phyloP scores from a whole-genome alignment of 2,329 filamentous ascomycete genomes.

The Calonectria montana region DNA sequence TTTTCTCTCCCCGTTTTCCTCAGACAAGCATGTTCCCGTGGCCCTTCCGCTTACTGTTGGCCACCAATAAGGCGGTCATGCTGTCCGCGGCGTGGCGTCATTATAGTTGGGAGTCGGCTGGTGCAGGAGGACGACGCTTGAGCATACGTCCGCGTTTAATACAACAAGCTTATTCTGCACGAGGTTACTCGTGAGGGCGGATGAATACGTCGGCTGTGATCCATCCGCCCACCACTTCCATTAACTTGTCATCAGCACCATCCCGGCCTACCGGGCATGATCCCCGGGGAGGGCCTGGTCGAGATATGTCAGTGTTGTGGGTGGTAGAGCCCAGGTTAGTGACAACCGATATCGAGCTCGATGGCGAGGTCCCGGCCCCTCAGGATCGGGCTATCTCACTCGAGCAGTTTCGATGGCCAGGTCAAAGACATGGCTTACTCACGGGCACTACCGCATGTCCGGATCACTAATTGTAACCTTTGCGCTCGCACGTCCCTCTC shows the following conservation, averaged over 20 bases:
- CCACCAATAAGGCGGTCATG: background rate
- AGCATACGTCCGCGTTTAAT: background rate
- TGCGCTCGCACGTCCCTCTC: background rate
- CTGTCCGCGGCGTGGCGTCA: background rate
- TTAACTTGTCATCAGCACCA: background rate
- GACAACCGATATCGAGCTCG: background rate
- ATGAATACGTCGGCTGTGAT: background rate
- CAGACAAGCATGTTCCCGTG: background rate
- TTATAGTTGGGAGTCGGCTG: background rate
- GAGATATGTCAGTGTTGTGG: constrained; percentile 1
- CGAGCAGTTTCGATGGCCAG: background rate
- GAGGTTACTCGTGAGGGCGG: background rate
- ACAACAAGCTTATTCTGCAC: background rate
- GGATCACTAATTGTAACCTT: background rate
- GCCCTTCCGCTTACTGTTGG: background rate
- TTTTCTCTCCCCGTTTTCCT: background rate
- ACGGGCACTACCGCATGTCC: constrained; percentile 7
- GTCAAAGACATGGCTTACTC: constrained; percentile 4
- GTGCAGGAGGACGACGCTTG: background rate
- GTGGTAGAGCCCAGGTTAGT: background rate
- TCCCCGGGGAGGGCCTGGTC: constrained; percentile 1
- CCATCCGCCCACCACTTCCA: background rate
- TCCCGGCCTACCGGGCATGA: background rate
- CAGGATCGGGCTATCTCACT: constrained; percentile 11
- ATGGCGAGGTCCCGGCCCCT: constrained; percentile 11